A percentile compares a stretch with the other conserved stretches of the same genome.
phyloP scores from a whole-genome alignment of 495 filamentous ascomycete species.

The Schizothecium vesticola region DNA sequence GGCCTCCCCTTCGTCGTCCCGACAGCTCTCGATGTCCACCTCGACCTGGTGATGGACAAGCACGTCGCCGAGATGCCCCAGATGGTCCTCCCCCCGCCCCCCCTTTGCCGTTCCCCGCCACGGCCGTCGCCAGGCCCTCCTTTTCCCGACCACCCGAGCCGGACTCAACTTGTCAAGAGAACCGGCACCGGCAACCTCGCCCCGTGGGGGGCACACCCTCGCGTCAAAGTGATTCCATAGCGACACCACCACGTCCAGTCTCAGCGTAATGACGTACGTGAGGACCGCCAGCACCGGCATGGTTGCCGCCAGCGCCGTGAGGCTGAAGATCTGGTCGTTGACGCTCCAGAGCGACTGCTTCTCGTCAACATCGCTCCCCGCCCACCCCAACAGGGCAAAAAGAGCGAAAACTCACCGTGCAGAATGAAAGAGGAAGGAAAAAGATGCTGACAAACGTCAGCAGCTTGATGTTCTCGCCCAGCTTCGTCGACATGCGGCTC shows the following conservation, averaged over 20 bases:
- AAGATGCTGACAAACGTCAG: constrained; percentile 37
- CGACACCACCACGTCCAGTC: constrained; percentile 10
- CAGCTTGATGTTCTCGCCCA: constrained; percentile 35
- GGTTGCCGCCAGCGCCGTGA: background rate
- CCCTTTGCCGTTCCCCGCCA: background rate
- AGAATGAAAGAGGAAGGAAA: constrained; percentile 32
- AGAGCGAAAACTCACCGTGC: constrained; percentile 7
- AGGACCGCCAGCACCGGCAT: constrained; percentile 1
- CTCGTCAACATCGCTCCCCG: background rate
- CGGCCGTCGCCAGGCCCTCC: background rate
- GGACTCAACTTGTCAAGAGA: background rate
- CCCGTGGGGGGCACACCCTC: background rate
- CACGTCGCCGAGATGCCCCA: background rate
- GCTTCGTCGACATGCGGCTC: constrained; percentile 27
- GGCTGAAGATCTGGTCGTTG: constrained; percentile 8
- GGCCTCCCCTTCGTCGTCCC: background rate
- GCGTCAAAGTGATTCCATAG: background rate
- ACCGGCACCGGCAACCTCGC: background rate
- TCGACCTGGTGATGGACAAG: background rate
- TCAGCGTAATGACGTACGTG: constrained; percentile 9
- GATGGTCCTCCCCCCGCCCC: background rate
- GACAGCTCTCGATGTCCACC: background rate
- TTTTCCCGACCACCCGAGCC: background rate
- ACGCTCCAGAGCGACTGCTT: constrained; percentile 16
- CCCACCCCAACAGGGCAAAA: background rate